Base-by-base conservation (phyloP, 345 rosid species). In the Citrus australasica region DNA sequence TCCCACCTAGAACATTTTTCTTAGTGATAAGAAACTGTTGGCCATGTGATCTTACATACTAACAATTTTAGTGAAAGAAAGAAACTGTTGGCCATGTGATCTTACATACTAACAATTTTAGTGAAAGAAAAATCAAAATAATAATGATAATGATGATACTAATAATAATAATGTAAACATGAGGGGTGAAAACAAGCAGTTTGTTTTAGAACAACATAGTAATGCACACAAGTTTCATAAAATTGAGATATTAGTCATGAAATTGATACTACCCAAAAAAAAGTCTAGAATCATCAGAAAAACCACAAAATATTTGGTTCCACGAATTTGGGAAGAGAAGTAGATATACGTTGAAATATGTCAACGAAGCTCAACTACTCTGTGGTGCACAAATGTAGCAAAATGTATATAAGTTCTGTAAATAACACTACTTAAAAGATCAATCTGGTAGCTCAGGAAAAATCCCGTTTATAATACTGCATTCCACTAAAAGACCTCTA, bases 1-100 rank as follows among this genome's bases (percentile, higher is more conserved):
- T 94, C 99, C 98, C 99, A 96, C 90, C 98, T 96, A 75, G 64
- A 81, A 79, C 55, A 62, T 30, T 40, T 28, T 10, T 55, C 37
- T 68, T 40, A 51, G 27, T 9, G 58, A 68, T 28, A 42, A 46
- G 33, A 67, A 42, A 65, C 33, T 61, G 69, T 60, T 25, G 69
- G 58, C 32, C 35, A 64, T 53, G 42, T 32, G 42, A 48, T 17
- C 16, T 53, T 53, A 19, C 19, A 53, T 17, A 5, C 56, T 51
- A 51, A 51, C 56, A 51, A 51, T 17, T 51, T n/a, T n/a, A n/a
- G n/a, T n/a, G n/a, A n/a, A n/a, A n/a, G n/a, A n/a, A 42, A 46
- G 33, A 67, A 42, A 65, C 33, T 61, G 69, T 60, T 25, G 69
- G 58, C 32, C 35, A 65, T 53, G 42, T 32, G 42, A 48, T 17